Evolutionary conservation across 495 filamentous ascomycete species (phyloP).

Genomic region (Geoglossum glabrum): DNA sequence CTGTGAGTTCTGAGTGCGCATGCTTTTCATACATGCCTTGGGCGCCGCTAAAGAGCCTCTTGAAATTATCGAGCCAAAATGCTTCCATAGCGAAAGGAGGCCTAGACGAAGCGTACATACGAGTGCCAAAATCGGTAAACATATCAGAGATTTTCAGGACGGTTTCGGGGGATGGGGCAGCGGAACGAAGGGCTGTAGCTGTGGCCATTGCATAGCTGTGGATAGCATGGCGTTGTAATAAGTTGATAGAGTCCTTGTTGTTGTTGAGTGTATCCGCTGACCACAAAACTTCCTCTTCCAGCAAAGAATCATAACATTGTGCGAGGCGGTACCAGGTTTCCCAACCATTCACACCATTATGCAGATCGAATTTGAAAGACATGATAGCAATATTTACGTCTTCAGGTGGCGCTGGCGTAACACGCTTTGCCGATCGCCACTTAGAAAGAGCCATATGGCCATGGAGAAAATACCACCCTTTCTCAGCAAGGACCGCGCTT

Average conservation of each 20-base stretch:
- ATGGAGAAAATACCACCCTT: conserved; percentile 82
- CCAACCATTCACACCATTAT: conserved; percentile 72
- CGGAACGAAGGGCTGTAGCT: conserved; percentile 44
- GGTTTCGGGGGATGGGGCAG: conserved; percentile 40
- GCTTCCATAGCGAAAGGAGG: conserved; percentile 42
- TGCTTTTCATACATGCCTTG: conserved; percentile 54
- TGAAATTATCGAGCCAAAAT: conserved; percentile 31
- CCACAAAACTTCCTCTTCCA: conserved; percentile 88
- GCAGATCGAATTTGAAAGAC: conserved; percentile 69
- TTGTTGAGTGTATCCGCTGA: conserved; percentile 92
- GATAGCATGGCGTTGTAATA: conserved; percentile 62
- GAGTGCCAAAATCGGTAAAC: conserved; percentile 74
- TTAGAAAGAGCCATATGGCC: conserved; percentile 75
- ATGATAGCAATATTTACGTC: conserved; percentile 69
- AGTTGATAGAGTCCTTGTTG: conserved; percentile 49
- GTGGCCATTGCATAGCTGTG: conserved; percentile 87
- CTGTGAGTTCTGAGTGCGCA: conserved; percentile 50
- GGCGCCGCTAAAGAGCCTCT: conserved; percentile 53
- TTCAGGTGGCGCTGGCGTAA: conserved; percentile 55
- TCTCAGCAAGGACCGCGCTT: conserved; percentile 43
- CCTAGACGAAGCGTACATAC: conserved; percentile 76
- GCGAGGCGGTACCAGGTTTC: conserved; percentile 91
- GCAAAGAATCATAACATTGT: conserved; percentile 74
- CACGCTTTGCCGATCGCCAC: conserved; percentile 68
- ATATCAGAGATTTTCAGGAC: conserved; percentile 54